Conservation (phyloP, 2,329 filamentous ascomycete species). For the Eutypa lata region DNA sequence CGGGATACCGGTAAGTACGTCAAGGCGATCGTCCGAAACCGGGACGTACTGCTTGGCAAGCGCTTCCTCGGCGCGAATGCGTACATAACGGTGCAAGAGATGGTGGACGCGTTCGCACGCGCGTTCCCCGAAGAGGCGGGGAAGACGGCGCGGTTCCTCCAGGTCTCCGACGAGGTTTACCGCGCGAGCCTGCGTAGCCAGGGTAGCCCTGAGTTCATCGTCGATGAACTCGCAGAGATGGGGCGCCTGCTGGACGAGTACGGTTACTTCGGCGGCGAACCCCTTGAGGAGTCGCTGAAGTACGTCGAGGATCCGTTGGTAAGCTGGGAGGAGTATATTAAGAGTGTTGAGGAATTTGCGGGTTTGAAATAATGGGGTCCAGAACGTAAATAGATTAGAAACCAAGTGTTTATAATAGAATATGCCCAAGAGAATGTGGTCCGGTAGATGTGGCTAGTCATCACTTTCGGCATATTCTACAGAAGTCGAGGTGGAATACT, state of each 20-base stretch:
- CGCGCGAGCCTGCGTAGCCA: slow-evolving; percentile 29
- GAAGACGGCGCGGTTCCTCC: slow-evolving; percentile 31
- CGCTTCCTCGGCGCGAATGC: slow-evolving; percentile 39
- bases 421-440: too few relatives aligned
- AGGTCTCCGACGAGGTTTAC: slow-evolving; percentile 40
- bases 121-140: slow-evolving; percentile 36
- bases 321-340: slow-evolving; percentile 39
- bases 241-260: slow-evolving; percentile 48
- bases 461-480: too few relatives aligned
- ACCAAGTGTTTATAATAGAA: too few relatives aligned
- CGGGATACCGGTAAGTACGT: slow-evolving; percentile 38
- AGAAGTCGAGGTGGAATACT: too few relatives aligned
- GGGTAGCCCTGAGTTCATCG: slow-evolving; percentile 37
- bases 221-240: slow-evolving; percentile 52
- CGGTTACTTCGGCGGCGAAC: slow-evolving; percentile 49
- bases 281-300: slow-evolving; percentile 35
- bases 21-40: slow-evolving; percentile 31
- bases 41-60: slow-evolving; percentile 37
- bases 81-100: slow-evolving; percentile 36
- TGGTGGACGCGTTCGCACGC: slow-evolving; percentile 37
- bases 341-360: slow-evolving; percentile 29
- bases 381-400: too few relatives aligned
- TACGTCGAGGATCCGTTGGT: slow-evolving; percentile 37
- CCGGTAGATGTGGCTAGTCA: too few relatives aligned
- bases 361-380: slow-evolving; percentile 34